Evolutionary conservation across 192 early-diverging fungal species (phyloP).

Genomic region (Hyaloraphidium curvatum): DNA sequence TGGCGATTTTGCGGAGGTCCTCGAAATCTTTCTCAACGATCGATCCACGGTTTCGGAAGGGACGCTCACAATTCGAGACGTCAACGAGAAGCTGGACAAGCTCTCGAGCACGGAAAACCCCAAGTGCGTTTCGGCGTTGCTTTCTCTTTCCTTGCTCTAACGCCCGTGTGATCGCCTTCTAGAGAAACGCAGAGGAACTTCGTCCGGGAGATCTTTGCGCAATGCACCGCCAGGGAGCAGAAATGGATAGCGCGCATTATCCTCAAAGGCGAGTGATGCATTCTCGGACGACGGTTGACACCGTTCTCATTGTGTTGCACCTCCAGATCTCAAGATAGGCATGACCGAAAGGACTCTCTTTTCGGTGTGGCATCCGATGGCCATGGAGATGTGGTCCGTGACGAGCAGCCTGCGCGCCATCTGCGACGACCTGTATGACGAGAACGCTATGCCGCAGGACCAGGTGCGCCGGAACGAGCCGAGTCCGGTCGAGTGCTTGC

Average conservation of each 20-base stretch:
- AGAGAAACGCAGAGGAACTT: background rate
- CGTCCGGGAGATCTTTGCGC: background rate
- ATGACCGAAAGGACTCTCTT: background rate
- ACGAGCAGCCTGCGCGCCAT: background rate
- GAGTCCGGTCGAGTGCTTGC: too few relatives aligned
- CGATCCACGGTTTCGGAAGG: background rate
- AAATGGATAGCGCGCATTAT: background rate
- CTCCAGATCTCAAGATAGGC: background rate
- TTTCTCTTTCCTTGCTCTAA: background rate
- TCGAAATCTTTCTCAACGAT: background rate
- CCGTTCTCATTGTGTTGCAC: background rate
- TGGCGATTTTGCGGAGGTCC: background rate
- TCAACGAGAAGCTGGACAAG: conserved; percentile 1
- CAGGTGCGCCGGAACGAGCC: background rate
- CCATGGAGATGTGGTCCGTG: background rate
- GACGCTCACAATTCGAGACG: background rate
- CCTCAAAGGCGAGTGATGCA: conserved; percentile 1
- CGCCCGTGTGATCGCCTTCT: background rate
- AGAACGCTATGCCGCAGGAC: background rate
- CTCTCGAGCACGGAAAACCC: background rate
- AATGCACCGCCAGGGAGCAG: background rate
- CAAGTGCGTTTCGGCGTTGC: background rate
- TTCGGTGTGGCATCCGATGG: background rate
- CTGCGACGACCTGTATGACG: background rate
- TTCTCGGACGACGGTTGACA: background rate